Base-by-base conservation (phyloP, 331 rosid genomes). In the Quercus lobata region DNA sequence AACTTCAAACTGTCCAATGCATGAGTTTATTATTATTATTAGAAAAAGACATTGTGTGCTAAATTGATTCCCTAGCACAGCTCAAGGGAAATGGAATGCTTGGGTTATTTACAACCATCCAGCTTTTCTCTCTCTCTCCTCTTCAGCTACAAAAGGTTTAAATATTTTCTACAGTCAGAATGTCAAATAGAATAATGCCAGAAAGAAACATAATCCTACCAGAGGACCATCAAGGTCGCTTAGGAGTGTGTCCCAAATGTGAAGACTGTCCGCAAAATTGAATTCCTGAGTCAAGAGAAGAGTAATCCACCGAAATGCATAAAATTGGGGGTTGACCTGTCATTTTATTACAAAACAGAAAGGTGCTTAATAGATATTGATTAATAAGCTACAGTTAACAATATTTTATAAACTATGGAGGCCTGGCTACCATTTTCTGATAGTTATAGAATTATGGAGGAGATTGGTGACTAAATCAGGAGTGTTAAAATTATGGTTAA, bases 261-360 rank as follows among this genome's bases (percentile, higher is more conserved):
- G 98, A 81, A 91, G 94, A 81, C 93, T 91, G 83, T 96, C 99
- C 5, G 97, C 94, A 83, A 96, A 96, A 88, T 96, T 90, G 85
- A 96, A 96, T 77, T 96, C 99, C 86, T 96, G 99, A 72, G 99
- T 96, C 90, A 96, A 84, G 56, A 96, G 92, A 72, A 96, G 99
- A 21, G 99, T 96, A 84, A 96, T 93, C 99, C 99, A 96, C 88
- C 99, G 87, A 96, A 96, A 96, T 54, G 99, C 96, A 84, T 96
- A 96, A 79, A 89, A 89, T 65, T 89, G 93, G 81, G 93, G 93
- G 75, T 89, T 89, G 85, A 89, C 93, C 93, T 87, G 82, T 52
- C 54, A 85, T 78, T 83, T 41, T 14, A 75, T 53, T 21, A 55
- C 17, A 53, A 30, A 56, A n/a, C 22, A 55, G n/a, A 29, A 57